Evolutionary conservation across 345 rosid genomes (phyloP).

Genomic region (Corchorus capsularis): DNA sequence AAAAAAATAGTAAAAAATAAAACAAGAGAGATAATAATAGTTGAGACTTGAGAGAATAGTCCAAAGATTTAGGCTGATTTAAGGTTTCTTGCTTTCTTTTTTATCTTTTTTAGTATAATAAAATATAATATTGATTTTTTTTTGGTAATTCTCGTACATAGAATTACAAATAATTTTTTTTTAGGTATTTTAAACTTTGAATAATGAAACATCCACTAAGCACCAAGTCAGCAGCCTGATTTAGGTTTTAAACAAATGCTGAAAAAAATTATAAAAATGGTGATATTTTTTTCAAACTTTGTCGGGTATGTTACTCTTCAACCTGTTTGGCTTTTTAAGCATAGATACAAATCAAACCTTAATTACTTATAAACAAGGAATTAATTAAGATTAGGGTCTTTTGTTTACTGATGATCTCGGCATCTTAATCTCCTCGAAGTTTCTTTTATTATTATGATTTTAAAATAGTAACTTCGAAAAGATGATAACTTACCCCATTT

Average conservation of each 20-base stretch:
- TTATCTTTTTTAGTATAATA: conserved; percentile 10
- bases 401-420: conserved; percentile 21
- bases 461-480: not conserved
- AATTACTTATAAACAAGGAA: conserved; percentile 15
- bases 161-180: not conserved
- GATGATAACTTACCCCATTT: conserved; percentile 28
- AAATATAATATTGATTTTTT: conserved; percentile 9
- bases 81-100: conserved; percentile 17
- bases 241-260: conserved; percentile 3
- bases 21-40: not conserved
- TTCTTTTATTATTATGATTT: not conserved
- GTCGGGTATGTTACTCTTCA: conserved; percentile 22
- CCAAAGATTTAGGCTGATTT: conserved; percentile 30
- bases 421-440: conserved; percentile 56
- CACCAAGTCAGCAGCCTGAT: conserved; percentile 20
- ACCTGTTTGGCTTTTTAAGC: conserved; percentile 15
- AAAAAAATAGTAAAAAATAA: conserved; percentile 6
- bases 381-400: conserved; percentile 29
- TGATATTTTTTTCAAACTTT: conserved; percentile 12
- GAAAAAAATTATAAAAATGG: not conserved
- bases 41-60: not conserved
- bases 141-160: not conserved
- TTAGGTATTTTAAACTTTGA: conserved; percentile 10
- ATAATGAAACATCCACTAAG: conserved; percentile 28
- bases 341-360: conserved; percentile 18